A percentile compares a stretch with the other conserved stretches of the same genome.
These are phyloP conservation scores for Amauroascus niger DNA, from an alignment of 2,329 filamentous ascomycete species.

Conservation along the genomic window DNA sequence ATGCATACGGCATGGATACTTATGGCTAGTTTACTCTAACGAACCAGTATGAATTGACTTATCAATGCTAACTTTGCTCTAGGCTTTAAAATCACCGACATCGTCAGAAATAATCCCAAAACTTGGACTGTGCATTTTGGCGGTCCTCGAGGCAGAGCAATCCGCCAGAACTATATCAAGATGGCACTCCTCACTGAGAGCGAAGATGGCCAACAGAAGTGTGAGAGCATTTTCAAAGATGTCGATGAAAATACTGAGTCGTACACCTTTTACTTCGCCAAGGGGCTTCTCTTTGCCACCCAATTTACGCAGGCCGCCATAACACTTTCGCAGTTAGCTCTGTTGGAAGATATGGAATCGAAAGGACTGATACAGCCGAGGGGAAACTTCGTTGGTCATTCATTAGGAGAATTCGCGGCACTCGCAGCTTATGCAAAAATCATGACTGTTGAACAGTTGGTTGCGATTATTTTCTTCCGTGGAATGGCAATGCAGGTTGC, in stretches of 20 bases:
- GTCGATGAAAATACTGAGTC: conserved; percentile 85
- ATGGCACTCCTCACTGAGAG: conserved; percentile 99
- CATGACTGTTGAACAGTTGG: conserved; percentile 96
- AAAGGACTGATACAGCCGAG: conserved; percentile 93
- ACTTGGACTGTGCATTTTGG: conserved; percentile 97
- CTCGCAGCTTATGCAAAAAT: conserved; percentile 92
- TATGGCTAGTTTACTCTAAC: conserved; percentile 50
- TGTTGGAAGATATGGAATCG: conserved; percentile 96
- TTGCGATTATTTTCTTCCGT: conserved; percentile 98
- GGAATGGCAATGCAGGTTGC: conserved; percentile 98
- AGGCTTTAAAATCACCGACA: conserved; percentile 87
- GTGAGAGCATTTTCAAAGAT: conserved; percentile 99
- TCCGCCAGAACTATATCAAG: conserved; percentile 97
- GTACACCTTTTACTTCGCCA: conserved; percentile 94
- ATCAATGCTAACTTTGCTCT: background rate
- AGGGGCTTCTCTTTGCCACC: conserved; percentile 86
- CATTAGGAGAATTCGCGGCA: conserved; percentile 94
- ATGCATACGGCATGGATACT: conserved; percentile 96
- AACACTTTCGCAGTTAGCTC: conserved; percentile 98
- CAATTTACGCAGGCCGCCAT: conserved; percentile 97
- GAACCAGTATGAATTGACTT: too few species aligned
- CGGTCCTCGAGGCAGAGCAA: conserved; percentile 89
- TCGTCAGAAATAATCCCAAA: conserved; percentile 99
- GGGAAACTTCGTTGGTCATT: conserved; percentile 96
- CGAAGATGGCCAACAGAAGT: conserved; percentile 76